Evolutionary conservation across 169 alveolate genomes (phyloP).

Genomic region (Plasmodium billcollinsi): DNA sequence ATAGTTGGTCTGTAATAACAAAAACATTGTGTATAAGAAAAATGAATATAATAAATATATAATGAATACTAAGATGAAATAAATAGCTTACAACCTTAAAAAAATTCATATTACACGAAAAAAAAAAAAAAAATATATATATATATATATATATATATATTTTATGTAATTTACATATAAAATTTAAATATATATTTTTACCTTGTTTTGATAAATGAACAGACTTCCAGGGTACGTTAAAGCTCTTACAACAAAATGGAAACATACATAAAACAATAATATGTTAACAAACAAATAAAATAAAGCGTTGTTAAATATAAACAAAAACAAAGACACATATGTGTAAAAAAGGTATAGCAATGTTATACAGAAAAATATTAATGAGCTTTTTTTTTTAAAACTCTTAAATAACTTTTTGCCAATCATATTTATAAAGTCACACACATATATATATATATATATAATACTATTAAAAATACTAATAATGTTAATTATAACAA

Average conservation of each 20-base stretch:
- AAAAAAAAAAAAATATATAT: background rate
- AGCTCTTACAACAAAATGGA: slow-evolving; percentile 70
- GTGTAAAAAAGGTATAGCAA: slow-evolving; percentile 63
- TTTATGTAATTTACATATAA: background rate
- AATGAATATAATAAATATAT: background rate
- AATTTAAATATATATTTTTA: background rate
- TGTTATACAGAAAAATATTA: slow-evolving; percentile 48
- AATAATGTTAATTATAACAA: background rate
- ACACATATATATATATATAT: slow-evolving; percentile 10
- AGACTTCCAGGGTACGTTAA: slow-evolving; percentile 73
- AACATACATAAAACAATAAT: slow-evolving; percentile 51
- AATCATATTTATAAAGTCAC: slow-evolving; percentile 49
- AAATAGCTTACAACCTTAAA: background rate
- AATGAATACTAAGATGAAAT: background rate
- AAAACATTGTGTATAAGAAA: background rate
- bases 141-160: background rate
- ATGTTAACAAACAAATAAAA: slow-evolving; percentile 63
- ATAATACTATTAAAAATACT: slow-evolving; percentile 25
- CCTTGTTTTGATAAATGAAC: slow-evolving; percentile 53
- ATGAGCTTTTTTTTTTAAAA: slow-evolving; percentile 71
- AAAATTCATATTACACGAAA: background rate
- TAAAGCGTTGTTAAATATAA: slow-evolving; percentile 55
- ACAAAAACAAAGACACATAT: slow-evolving; percentile 66
- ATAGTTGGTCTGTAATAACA: slow-evolving; percentile 40
- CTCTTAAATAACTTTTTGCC: slow-evolving; percentile 51